Percentiles rank a stretch among this genome's conserved stretches.
Evolutionary conservation across 306 rosid species (phyloP).

Genomic region (Acacia crassicarpa): DNA sequence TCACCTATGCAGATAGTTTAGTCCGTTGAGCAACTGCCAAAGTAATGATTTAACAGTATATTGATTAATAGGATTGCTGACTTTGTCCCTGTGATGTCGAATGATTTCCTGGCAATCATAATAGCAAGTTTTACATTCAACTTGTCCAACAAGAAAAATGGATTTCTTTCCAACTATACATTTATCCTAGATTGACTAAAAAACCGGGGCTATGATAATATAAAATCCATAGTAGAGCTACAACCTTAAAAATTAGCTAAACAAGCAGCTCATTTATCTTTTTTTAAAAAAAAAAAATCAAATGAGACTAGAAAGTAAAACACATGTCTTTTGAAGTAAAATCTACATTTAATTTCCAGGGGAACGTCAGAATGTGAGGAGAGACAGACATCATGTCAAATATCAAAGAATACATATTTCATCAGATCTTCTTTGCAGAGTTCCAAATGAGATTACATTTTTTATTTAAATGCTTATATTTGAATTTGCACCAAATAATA

Average conservation of each 20-base stretch:
- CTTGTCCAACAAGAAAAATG: slow-evolving; percentile 6
- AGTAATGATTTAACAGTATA: slow-evolving; percentile 89
- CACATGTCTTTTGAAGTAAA: neutral
- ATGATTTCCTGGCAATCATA: slow-evolving; percentile 80
- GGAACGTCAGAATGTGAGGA: slow-evolving; percentile 1
- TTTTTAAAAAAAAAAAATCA: neutral
- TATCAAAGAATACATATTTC: slow-evolving; percentile 15
- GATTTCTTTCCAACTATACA: slow-evolving; percentile 15
- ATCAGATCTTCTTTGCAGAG: neutral
- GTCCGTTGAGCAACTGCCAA: slow-evolving; percentile 96
- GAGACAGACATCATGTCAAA: neutral
- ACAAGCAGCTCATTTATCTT: neutral
- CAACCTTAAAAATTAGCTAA: neutral
- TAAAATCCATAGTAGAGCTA: slow-evolving; percentile 17
- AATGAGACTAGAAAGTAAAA: neutral
- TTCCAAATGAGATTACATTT: slow-evolving; percentile 1
- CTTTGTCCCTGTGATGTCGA: slow-evolving; percentile 93
- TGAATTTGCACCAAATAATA: neutral
- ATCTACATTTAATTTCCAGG: neutral
- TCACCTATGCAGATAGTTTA: slow-evolving; percentile 91
- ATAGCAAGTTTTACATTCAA: slow-evolving; percentile 24
- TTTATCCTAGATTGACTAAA: slow-evolving; percentile 15
- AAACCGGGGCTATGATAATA: neutral
- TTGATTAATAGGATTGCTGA: slow-evolving; percentile 67
- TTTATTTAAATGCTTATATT: slow-evolving; percentile 5